Evolutionary conservation across 1,284 basidiomycete genomes (phyloP).

Genomic region (Puccinia hordei): DNA sequence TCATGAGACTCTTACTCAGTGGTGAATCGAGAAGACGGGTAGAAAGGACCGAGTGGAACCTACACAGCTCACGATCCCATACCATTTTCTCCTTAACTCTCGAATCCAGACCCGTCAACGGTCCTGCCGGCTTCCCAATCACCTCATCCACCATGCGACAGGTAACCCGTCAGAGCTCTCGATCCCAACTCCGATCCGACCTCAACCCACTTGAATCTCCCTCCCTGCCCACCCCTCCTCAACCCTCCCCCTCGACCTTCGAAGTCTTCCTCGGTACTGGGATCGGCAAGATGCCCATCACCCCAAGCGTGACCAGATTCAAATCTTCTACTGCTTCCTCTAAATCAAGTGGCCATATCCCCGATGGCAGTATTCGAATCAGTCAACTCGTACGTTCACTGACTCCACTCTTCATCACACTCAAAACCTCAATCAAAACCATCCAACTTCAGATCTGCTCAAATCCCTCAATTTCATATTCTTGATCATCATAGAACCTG

Average conservation of each 20-base stretch:
- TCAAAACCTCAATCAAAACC: background rate
- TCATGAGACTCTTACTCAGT: constrained; percentile 62
- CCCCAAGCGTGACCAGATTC: constrained; percentile 38
- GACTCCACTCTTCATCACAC: background rate
- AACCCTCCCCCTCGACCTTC: background rate
- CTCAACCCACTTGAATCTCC: background rate
- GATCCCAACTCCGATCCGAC: background rate
- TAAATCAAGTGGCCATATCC: background rate
- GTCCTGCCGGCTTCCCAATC: constrained; percentile 32
- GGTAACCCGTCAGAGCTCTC: constrained; percentile 20
- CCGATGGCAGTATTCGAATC: constrained; percentile 35
- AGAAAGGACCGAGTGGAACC: constrained; percentile 67
- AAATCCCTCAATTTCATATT: too few relatives aligned
- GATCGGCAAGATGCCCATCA: constrained; percentile 34
- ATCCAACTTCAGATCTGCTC: background rate
- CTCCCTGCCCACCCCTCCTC: background rate
- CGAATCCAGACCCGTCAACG: constrained; percentile 39
- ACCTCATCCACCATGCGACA: constrained; percentile 26
- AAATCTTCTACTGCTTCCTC: constrained; percentile 37
- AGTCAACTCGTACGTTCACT: constrained; percentile 36
- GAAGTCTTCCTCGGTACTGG: constrained; percentile 39
- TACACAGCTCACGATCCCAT: constrained; percentile 64
- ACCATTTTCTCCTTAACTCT: constrained; percentile 62
- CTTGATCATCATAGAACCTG: constrained; percentile 61
- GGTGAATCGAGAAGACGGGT: constrained; percentile 64